These are phyloP conservation scores for Ascobolus immersus DNA, from an alignment of 495 filamentous ascomycete genomes.

Conservation along the genomic window DNA sequence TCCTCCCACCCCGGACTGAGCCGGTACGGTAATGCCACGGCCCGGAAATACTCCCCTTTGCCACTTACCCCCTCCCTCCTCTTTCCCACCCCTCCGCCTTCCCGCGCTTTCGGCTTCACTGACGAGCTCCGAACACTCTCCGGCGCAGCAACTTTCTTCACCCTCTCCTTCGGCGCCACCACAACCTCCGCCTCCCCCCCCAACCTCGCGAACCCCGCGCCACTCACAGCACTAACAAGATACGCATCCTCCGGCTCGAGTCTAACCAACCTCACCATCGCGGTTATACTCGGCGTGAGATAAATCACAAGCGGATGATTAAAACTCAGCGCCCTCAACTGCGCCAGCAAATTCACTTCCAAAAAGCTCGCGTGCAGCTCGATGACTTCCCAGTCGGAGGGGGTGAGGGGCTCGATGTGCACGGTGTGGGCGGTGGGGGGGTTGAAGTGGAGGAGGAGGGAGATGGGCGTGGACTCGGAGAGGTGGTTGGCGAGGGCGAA, in stretches of 20 bases:
- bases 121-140: no score
- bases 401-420: constrained; percentile 82
- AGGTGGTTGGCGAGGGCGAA: constrained; percentile 28
- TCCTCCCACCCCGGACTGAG: constrained; percentile 5
- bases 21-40: constrained; percentile 29
- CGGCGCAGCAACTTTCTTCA: no score
- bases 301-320: constrained; percentile 70
- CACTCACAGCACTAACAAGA: constrained; percentile 48
- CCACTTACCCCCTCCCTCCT: constrained; percentile 43
- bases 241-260: constrained; percentile 20
- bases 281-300: constrained; percentile 83
- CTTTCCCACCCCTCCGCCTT: no score
- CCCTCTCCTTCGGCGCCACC: constrained; percentile 86
- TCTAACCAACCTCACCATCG: constrained; percentile 36
- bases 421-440: constrained; percentile 74
- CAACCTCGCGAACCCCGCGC: constrained; percentile 55
- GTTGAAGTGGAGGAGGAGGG: constrained; percentile 53
- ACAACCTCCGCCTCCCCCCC: constrained; percentile 85
- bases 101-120: no score
- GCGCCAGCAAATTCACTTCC: constrained; percentile 75
- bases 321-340: constrained; percentile 57
- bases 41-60: constrained; percentile 48
- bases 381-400: constrained; percentile 96
- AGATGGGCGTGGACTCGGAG: constrained; percentile 24
- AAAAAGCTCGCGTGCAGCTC: constrained; percentile 87